These are phyloP conservation scores for Xylariaceae sp. DNA, from an alignment of 2,329 filamentous ascomycete genomes.

Conservation along the genomic window DNA sequence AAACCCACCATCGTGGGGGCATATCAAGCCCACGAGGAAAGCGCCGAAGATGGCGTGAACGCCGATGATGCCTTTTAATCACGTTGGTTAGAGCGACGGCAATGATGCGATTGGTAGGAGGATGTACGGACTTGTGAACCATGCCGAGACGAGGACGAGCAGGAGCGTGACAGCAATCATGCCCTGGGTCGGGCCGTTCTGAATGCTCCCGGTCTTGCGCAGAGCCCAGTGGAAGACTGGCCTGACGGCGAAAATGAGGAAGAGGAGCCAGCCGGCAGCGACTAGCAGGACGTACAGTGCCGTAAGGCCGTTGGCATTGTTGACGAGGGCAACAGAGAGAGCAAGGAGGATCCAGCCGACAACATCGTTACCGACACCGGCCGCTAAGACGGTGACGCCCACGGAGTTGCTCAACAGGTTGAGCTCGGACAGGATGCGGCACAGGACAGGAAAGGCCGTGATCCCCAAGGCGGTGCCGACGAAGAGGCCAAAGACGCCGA, in stretches of 20 bases:
- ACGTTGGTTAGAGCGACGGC: slow-evolving; percentile 33
- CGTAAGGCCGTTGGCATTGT: slow-evolving; percentile 74
- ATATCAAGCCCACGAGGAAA: slow-evolving; percentile 83
- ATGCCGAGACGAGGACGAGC: slow-evolving; percentile 65
- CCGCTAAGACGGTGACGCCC: slow-evolving; percentile 84
- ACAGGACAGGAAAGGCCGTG: slow-evolving; percentile 85
- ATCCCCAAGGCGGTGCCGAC: slow-evolving; percentile 92
- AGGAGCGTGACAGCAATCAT: slow-evolving; percentile 80
- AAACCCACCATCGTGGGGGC: slow-evolving; percentile 84
- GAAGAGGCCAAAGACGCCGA: slow-evolving; percentile 56
- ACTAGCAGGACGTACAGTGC: slow-evolving; percentile 81
- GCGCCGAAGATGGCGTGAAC: slow-evolving; percentile 93
- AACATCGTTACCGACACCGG: slow-evolving; percentile 89
- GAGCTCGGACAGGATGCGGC: slow-evolving; percentile 85
- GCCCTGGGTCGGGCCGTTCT: slow-evolving; percentile 81
- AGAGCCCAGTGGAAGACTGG: slow-evolving; percentile 72
- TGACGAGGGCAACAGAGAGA: slow-evolving; percentile 88
- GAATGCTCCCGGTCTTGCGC: slow-evolving; percentile 66
- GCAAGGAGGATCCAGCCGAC: slow-evolving; percentile 88
- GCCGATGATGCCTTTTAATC: slow-evolving; percentile 69
- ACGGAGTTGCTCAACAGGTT: slow-evolving; percentile 79
- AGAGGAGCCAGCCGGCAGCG: slow-evolving; percentile 67
- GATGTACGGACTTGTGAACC: slow-evolving; percentile 41
- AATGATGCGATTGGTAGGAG: not conserved
- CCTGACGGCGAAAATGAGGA: slow-evolving; percentile 66